Base-by-base conservation (phyloP, 176 grass and related monocot genomes). In the Oryza glaberrima region DNA sequence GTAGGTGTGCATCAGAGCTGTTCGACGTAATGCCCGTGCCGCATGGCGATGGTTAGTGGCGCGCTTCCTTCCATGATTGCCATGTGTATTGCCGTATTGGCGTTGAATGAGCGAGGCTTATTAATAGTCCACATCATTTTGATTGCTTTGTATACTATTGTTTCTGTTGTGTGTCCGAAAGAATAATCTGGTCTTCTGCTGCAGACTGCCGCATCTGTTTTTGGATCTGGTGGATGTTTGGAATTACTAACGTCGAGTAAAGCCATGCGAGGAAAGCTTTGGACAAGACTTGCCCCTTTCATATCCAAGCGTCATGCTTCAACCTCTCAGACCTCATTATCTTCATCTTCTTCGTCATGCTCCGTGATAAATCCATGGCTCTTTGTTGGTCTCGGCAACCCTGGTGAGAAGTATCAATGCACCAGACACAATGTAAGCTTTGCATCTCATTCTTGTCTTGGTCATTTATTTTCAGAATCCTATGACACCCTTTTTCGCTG, bases 321-420 rank as follows among this genome's bases (percentile, higher is more conserved):
- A 11, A 82, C 66, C 9, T 7, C 68, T 67, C 11, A 23, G 67
- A 67, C 22, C 23, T 43, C 80, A 3, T 58, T 77, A 35, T 72
- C 85, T 63, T 36, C 91, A 78, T 73, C 45, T 46, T 78, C 36
- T 23, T 79, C 73, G 0, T 81, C 72, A 0, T 52, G 68, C 20
- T 56, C 72, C 14, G 19, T 38, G 0, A 41, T 90, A 90, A 68
- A 82, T 25, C 93, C 96, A 9, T 98, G 93, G 93, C 78, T 98
- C 13, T 89, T 98, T 49, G 25, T 95, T 40, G 91, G 93, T 69
- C 96, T 98, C 4, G 89, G 93, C 36, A 98, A 98, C 74, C 96
- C 91, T 2, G 88, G 96, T 70, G 91, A 95, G 74, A 98, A 95
- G 85, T 98, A 88, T 78, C 82, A 85, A 23, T 85, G 35, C 77